Evolutionary conservation across 192 early-diverging fungal genomes (phyloP).

Genomic region (Entomortierella chlamydospora): DNA sequence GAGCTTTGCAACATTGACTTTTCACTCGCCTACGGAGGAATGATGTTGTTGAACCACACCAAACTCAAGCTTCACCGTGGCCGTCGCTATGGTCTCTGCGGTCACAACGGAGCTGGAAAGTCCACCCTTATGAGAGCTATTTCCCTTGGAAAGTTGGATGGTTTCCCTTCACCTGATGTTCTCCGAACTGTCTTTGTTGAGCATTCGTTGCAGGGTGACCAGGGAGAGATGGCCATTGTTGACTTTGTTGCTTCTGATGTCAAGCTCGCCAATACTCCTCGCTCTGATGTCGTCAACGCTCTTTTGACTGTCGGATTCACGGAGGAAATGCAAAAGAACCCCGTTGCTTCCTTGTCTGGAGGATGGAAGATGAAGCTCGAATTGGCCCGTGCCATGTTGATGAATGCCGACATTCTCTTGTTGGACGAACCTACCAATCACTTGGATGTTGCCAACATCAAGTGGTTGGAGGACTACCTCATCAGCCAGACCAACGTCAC

Average conservation of each 20-base stretch:
- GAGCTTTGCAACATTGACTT: conserved; percentile 82
- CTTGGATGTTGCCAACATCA: conserved; percentile 77
- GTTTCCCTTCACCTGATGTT: conserved; percentile 73
- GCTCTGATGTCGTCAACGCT: conserved; percentile 57
- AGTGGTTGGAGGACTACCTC: conserved; percentile 80
- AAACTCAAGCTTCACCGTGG: conserved; percentile 75
- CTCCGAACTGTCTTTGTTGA: conserved; percentile 86
- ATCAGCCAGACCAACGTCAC: conserved; percentile 78
- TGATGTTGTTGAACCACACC: conserved; percentile 82
- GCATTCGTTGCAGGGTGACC: conserved; percentile 78
- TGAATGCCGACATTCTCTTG: conserved; percentile 86
- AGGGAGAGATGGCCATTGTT: conserved; percentile 76
- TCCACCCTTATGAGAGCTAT: conserved; percentile 89
- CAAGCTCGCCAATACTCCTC: conserved; percentile 69
- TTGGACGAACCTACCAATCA: conserved; percentile 91
- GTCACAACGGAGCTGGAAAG: conserved; percentile 88
- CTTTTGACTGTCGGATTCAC: conserved; percentile 79
- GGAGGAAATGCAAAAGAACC: conserved; percentile 67
- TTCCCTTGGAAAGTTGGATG: conserved; percentile 82
- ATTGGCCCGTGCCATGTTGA: conserved; percentile 88
- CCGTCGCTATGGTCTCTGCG: conserved; percentile 84
- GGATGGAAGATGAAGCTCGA: conserved; percentile 94
- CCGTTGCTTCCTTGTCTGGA: conserved; percentile 81
- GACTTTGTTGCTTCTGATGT: conserved; percentile 75
- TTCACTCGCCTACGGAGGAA: conserved; percentile 85